Evolutionary conservation across 2,329 filamentous ascomycete genomes (phyloP), one percentile per base, ranked within the genome.

Genomic region (Bipolaris zeicola): DNA sequence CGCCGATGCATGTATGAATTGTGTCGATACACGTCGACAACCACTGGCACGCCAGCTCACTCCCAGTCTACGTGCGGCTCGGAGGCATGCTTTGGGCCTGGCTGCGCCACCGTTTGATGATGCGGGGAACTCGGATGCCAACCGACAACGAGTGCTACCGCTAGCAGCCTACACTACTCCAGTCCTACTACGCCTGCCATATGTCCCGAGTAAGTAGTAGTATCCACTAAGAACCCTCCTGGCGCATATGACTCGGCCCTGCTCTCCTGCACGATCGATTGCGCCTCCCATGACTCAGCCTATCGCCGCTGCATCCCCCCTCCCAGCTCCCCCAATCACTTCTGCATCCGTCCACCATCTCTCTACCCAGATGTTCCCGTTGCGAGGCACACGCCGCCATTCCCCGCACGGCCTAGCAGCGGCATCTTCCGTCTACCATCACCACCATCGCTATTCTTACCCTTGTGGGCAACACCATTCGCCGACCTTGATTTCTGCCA

Each of bases 31-130:
- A 1, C 28, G 7, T 31, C 28, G 28, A 13, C 10, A 31, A 3
- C 28, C 10, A 31, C 5, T 31, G 28, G 28, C 28, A 31, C 28
- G 28, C 22, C 22, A n/a, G 22, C 22, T 43, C 24, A 5, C 41
- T 28, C 10, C n/a, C 22, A 13, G 22, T 6, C n/a, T 13, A 11
- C 22, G 6, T 47, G 45, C 45, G 20, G 45, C 45, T 47, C 45
- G 34, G 18, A 28, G 20, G 31, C 44, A 47, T 18, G 31, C 31
- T 7, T 22, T 33, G 33, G 13, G 14, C 20, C 45, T 24, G 13
- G 42, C 37, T 47, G 33, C 45, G 45, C 45, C 33, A 47, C 33
- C 33, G 45, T 47, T 36, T 26, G 45, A 28, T 47, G 45, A 47
- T 47, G 45, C 45, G 45, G 45, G 45, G 45, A 37, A 47, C 45